Conservation (phyloP, 768 basidiomycete genomes). For the Trametes elegans region DNA sequence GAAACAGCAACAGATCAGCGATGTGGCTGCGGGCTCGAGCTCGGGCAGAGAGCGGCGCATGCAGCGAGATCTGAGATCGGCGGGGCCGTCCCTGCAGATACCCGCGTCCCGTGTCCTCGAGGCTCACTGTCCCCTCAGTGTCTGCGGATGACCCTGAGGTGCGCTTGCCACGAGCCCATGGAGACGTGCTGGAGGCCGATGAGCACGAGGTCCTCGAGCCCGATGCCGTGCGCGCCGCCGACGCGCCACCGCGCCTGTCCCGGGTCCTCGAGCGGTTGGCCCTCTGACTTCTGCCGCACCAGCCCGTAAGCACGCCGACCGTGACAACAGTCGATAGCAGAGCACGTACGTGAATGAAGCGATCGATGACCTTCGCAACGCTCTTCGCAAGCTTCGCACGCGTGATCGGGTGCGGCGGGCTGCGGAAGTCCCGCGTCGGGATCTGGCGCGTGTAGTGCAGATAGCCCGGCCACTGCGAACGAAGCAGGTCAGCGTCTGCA, state of each 20-base stretch:
- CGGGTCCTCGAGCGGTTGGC: conserved; percentile 59
- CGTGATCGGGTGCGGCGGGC: conserved; percentile 76
- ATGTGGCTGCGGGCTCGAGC: neutral
- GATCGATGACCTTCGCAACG: conserved; percentile 70
- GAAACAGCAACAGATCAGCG: neutral
- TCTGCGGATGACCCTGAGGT: conserved; percentile 50
- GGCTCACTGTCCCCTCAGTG: too few species aligned
- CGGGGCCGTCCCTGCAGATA: too few species aligned
- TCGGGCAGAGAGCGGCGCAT: too few species aligned
- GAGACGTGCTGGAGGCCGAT: conserved; percentile 83
- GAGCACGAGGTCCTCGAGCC: conserved; percentile 64
- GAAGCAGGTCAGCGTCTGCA: conserved; percentile 11
- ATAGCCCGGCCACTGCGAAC: conserved; percentile 74
- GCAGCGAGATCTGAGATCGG: too few species aligned
- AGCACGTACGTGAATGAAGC: conserved; percentile 58
- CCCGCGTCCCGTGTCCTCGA: too few species aligned
- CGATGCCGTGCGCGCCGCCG: conserved; percentile 49
- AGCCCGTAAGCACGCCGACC: neutral
- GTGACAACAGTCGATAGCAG: neutral
- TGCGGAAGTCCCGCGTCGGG: conserved; percentile 78
- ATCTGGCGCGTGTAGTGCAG: conserved; percentile 78
- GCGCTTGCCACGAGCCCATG: conserved; percentile 81
- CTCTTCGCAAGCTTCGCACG: conserved; percentile 76
- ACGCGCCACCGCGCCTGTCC: conserved; percentile 61
- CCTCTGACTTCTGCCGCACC: conserved; percentile 52